Conservation (phyloP, 1,139 yeast genomes). For the Magnusiomyces suaveolens region DNA sequence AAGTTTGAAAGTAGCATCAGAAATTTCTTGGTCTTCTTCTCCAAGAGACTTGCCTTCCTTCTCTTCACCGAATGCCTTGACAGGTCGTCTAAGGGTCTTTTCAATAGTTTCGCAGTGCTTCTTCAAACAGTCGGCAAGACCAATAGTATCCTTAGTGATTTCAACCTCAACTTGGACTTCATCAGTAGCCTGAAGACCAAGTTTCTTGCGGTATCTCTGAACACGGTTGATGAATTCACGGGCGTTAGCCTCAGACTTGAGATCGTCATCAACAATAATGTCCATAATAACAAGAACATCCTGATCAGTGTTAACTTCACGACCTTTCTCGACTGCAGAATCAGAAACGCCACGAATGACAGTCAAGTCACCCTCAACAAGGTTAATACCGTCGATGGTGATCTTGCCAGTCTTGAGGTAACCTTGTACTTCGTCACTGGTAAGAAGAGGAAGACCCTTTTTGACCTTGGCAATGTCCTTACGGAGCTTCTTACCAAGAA, state of each 20-base stretch:
- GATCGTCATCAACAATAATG: constrained; percentile 75
- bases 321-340: constrained; percentile 48
- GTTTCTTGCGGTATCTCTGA: constrained; percentile 95
- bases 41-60: constrained; percentile 41
- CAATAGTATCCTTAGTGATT: constrained; percentile 54
- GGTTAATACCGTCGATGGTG: constrained; percentile 79
- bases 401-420: constrained; percentile 68
- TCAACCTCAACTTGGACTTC: constrained; percentile 83
- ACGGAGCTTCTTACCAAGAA: constrained; percentile 92
- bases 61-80: constrained; percentile 20
- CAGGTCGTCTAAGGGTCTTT: constrained; percentile 63
- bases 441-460: constrained; percentile 75
- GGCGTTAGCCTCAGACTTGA: constrained; percentile 88
- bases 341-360: constrained; percentile 84
- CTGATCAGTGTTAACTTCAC: constrained; percentile 76
- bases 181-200: constrained; percentile 88
- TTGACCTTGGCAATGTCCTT: constrained; percentile 89
- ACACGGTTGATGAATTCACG: constrained; percentile 95
- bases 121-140: constrained; percentile 53
- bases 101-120: constrained; percentile 59
- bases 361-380: constrained; percentile 78
- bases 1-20: constrained; percentile 72
- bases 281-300: constrained; percentile 87
- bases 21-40: constrained; percentile 84
- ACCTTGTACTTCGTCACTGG: constrained; percentile 72